A percentile compares a stretch with the other conserved stretches of the same genome.
These are phyloP conservation scores for Orbilia blumenaviensis DNA, from an alignment of 2,329 filamentous ascomycete genomes.

Conservation along the genomic window DNA sequence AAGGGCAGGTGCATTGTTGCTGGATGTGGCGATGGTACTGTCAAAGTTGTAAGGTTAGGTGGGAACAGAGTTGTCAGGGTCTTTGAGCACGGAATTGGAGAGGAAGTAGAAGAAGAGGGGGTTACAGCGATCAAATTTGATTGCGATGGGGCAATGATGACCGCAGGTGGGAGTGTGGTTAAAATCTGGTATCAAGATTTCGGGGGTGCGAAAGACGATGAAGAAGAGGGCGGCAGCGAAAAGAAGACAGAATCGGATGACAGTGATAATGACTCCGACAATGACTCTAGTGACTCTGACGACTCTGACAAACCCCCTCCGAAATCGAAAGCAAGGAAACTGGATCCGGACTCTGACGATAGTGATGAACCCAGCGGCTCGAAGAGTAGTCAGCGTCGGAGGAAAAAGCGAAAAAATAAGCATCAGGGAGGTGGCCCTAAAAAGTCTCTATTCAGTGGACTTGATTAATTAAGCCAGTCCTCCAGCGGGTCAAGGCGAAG, in stretches of 20 bases:
- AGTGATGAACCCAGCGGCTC: conserved; percentile 30
- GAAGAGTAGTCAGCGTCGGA: conserved; percentile 42
- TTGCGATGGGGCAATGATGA: conserved; percentile 84
- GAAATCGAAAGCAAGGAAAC: conserved; percentile 33
- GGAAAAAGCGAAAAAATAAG: conserved; percentile 47
- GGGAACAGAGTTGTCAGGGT: conserved; percentile 56
- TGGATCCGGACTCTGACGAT: conserved; percentile 41
- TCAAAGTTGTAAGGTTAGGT: conserved; percentile 67
- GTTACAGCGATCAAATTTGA: conserved; percentile 86
- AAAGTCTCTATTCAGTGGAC: conserved; percentile 33
- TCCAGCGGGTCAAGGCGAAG: not conserved
- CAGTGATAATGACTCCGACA: conserved; percentile 62
- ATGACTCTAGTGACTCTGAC: conserved; percentile 65
- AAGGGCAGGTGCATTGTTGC: conserved; percentile 55
- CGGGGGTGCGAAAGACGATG: conserved; percentile 63
- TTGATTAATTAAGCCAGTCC: conserved; percentile 25
- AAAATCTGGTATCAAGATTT: conserved; percentile 87
- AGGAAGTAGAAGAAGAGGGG: conserved; percentile 70
- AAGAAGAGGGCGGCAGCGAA: conserved; percentile 61
- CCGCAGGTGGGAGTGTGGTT: conserved; percentile 82
- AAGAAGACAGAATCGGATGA: conserved; percentile 65
- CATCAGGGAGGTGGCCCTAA: conserved; percentile 14
- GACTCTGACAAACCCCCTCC: conserved; percentile 61
- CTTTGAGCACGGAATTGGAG: conserved; percentile 54
- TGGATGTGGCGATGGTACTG: conserved; percentile 63